These are phyloP conservation scores for Sporodiniella umbellata DNA, from an alignment of 371 early-diverging fungal genomes.

Conservation along the genomic window DNA sequence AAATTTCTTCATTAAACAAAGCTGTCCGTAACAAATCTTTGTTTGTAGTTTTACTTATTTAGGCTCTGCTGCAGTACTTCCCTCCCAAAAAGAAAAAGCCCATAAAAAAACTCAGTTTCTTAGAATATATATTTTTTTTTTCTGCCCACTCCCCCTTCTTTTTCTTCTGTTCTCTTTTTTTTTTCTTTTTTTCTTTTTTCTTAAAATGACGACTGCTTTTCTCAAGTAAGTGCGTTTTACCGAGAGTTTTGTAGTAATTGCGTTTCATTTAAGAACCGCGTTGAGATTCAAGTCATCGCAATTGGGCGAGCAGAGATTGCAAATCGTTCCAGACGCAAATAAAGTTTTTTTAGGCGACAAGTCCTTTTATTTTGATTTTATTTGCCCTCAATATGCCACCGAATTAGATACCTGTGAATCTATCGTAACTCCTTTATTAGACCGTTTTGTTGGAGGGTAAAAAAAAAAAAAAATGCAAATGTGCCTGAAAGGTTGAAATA, in stretches of 20 bases:
- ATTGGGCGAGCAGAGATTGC: constrained; percentile 45
- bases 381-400: constrained; percentile 58
- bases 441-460: constrained; percentile 81
- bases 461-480: too few relatives aligned
- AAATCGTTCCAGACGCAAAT: constrained; percentile 27
- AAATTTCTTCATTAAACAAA: background rate
- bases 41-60: background rate
- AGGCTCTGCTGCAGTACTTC: background rate
- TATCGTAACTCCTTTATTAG: constrained; percentile 65
- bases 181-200: background rate
- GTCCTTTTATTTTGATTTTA: constrained; percentile 78
- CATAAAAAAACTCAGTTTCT: background rate
- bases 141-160: background rate
- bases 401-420: constrained; percentile 71
- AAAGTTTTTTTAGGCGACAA: constrained; percentile 46
- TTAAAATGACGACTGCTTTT: constrained; percentile 19
- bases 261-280: constrained; percentile 41
- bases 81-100: too few relatives aligned
- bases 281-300: constrained; percentile 67
- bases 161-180: constrained; percentile 4
- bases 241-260: constrained; percentile 1
- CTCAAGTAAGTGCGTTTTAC: constrained; percentile 14
- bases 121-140: background rate
- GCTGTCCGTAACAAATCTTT: background rate
- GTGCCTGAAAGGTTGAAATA: constrained; percentile 12